These are phyloP conservation scores for Russula sp. DNA, from an alignment of 768 basidiomycete genomes.

Conservation along the genomic window DNA sequence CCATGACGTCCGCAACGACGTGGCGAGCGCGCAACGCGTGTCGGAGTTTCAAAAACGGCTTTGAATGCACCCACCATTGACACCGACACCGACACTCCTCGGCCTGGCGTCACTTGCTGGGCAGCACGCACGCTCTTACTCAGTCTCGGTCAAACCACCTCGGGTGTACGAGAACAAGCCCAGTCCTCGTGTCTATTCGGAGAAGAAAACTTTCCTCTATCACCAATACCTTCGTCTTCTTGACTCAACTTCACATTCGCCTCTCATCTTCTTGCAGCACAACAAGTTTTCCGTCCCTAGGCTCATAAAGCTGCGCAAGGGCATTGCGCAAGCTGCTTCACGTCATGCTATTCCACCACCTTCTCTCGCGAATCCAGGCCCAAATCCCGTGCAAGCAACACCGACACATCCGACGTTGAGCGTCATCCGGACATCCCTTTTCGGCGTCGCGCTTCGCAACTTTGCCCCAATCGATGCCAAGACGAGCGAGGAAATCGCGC, in stretches of 20 bases:
- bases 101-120: neutral
- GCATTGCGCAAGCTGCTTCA: constrained; percentile 49
- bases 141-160: constrained; percentile 46
- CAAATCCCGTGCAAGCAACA: constrained; percentile 24
- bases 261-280: constrained; percentile 75
- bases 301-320: constrained; percentile 59
- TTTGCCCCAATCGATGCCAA: constrained; percentile 42
- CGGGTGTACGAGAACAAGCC: constrained; percentile 46
- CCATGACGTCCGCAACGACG: neutral
- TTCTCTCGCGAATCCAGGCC: constrained; percentile 25
- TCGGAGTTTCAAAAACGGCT: neutral
- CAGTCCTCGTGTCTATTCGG: constrained; percentile 60
- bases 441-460: constrained; percentile 70
- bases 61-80: constrained; percentile 2
- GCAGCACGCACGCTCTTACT: constrained; percentile 17
- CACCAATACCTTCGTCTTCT: constrained; percentile 73
- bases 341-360: constrained; percentile 31
- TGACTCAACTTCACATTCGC: constrained; percentile 43
- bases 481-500: constrained; percentile 46
- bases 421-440: constrained; percentile 68
- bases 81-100: neutral
- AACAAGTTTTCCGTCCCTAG: constrained; percentile 64
- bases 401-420: constrained; percentile 45
- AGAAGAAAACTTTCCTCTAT: constrained; percentile 77
- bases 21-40: no score